Evolutionary conservation across 2,329 filamentous ascomycete genomes (phyloP).

Genomic region (Thermoascus crustaceus): DNA sequence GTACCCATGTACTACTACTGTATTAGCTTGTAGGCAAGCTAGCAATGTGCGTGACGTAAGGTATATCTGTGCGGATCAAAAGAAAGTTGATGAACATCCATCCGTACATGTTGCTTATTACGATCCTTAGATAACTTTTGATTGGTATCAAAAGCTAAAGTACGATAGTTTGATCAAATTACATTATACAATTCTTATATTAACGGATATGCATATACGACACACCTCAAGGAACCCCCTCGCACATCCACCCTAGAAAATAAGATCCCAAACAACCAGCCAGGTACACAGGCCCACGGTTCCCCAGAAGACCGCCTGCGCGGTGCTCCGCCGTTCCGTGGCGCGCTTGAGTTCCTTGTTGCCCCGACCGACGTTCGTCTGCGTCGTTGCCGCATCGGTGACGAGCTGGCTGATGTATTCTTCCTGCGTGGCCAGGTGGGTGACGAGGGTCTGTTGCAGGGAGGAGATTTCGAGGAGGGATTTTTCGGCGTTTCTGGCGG

Average conservation of each 20-base stretch:
- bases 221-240: not conserved
- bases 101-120: no score
- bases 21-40: no score
- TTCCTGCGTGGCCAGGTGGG: constrained; percentile 75
- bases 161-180: no score
- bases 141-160: no score
- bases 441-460: constrained; percentile 79
- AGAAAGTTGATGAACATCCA: no score
- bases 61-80: no score
- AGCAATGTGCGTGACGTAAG: no score
- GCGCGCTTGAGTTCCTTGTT: constrained; percentile 89
- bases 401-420: constrained; percentile 86
- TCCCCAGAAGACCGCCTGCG: constrained; percentile 72
- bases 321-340: constrained; percentile 60
- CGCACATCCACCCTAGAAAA: constrained; percentile 46
- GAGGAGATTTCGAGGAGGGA: constrained; percentile 89
- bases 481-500: constrained; percentile 68
- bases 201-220: constrained; percentile 9
- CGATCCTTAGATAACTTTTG: no score
- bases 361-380: constrained; percentile 77
- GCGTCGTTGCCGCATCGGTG: constrained; percentile 69
- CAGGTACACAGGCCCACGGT: constrained; percentile 66
- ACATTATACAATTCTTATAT: constrained; percentile 3
- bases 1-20: no score
- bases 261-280: constrained; percentile 68